Percentiles rank a stretch among this genome's conserved stretches.
These are phyloP conservation scores for Penicillium brevicompactum DNA, from an alignment of 2,329 filamentous ascomycete genomes.

Conservation along the genomic window DNA sequence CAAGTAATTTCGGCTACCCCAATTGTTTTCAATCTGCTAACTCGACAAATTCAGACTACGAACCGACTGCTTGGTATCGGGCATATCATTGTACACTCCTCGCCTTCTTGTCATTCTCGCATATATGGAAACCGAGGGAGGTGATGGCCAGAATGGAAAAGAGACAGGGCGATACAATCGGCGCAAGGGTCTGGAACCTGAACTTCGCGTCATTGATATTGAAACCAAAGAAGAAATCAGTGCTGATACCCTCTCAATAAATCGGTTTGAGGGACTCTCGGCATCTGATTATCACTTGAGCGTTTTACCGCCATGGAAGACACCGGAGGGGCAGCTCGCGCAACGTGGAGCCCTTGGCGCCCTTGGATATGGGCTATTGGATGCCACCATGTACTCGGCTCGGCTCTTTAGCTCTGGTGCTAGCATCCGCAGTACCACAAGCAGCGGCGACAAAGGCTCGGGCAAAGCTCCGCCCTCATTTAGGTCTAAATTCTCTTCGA, in stretches of 20 bases:
- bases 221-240: conserved; percentile 80
- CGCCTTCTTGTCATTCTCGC: conserved; percentile 88
- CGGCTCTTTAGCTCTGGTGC: conserved; percentile 84
- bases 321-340: conserved; percentile 60
- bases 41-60: conserved; percentile 65
- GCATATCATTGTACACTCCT: conserved; percentile 93
- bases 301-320: conserved; percentile 75
- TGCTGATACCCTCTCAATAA: conserved; percentile 82
- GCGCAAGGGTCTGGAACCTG: conserved; percentile 79
- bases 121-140: conserved; percentile 75
- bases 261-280: conserved; percentile 80
- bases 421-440: conserved; percentile 66
- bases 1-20: conserved; percentile 52
- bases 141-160: conserved; percentile 54
- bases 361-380: conserved; percentile 77
- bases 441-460: conserved; percentile 60
- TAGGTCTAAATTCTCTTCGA: conserved; percentile 56
- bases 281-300: conserved; percentile 91
- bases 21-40: conserved; percentile 27
- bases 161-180: conserved; percentile 65
- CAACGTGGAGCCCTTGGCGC: conserved; percentile 76
- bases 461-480: conserved; percentile 53
- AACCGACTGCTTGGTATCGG: conserved; percentile 97
- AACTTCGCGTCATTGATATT: conserved; percentile 88
- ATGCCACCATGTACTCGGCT: conserved; percentile 84